Conservation (phyloP, 192 early-diverging fungal species). For the Umbelopsis ramanniana region DNA sequence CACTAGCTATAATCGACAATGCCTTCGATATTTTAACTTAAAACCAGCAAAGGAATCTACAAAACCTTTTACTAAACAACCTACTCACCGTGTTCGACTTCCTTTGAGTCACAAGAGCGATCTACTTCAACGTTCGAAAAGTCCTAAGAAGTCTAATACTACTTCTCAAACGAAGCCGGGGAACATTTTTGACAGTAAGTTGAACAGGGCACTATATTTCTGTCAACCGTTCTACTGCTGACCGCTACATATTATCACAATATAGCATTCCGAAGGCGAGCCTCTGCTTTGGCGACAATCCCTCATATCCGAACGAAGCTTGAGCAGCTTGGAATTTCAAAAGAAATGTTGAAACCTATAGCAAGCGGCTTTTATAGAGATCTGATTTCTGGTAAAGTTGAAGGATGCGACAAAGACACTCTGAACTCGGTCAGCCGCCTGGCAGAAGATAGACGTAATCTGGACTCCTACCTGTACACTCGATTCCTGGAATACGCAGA, state of each 20-base stretch:
- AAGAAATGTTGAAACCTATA: background rate
- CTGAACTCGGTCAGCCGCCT: background rate
- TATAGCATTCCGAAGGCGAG: background rate
- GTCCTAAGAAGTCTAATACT: too few relatives aligned
- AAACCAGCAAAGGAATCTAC: too few relatives aligned
- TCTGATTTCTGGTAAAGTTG: background rate
- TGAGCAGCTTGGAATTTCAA: background rate
- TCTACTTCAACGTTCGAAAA: too few relatives aligned
- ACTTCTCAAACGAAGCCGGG: too few relatives aligned
- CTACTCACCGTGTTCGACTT: too few relatives aligned
- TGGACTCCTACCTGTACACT: constrained; percentile 39
- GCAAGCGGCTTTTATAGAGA: background rate
- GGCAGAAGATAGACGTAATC: background rate
- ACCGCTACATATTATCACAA: background rate
- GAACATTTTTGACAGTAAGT: too few relatives aligned
- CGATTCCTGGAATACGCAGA: constrained; percentile 50
- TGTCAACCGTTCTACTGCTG: background rate
- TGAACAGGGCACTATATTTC: too few relatives aligned
- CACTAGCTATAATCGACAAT: too few relatives aligned
- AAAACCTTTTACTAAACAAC: too few relatives aligned
- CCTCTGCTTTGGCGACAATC: background rate
- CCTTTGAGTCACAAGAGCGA: too few relatives aligned
- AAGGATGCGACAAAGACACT: background rate
- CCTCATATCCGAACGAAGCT: background rate
- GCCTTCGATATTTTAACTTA: too few relatives aligned